phyloP scores from a whole-genome alignment of 495 filamentous ascomycete species.

The Hypoxylon rickii region DNA sequence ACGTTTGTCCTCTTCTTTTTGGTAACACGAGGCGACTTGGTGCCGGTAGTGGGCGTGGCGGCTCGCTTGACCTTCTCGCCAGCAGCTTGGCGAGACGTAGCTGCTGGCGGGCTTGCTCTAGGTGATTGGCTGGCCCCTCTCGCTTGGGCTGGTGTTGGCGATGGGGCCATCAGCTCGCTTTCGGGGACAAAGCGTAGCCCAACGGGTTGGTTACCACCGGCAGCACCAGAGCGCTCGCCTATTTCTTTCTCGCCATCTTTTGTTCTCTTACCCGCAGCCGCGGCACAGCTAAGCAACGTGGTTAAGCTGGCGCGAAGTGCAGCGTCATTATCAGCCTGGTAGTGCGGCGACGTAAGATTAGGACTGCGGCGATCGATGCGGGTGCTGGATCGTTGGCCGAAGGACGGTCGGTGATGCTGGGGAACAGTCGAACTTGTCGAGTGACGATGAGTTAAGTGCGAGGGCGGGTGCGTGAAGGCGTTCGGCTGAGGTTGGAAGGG shows the following conservation, averaged over 20 bases:
- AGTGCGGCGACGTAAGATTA: slow-evolving; percentile 72
- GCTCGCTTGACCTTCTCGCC: slow-evolving; percentile 59
- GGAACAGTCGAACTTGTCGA: slow-evolving; percentile 51
- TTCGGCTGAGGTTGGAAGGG: slow-evolving; percentile 85
- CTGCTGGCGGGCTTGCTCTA: slow-evolving; percentile 5
- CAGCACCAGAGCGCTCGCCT: slow-evolving; percentile 28
- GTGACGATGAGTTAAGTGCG: slow-evolving; percentile 56
- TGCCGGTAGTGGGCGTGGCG: slow-evolving; percentile 39
- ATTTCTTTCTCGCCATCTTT: slow-evolving; percentile 56
- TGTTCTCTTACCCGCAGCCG: slow-evolving; percentile 79
- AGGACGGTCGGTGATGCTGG: slow-evolving; percentile 48
- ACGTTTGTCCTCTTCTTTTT: slow-evolving; percentile 60
- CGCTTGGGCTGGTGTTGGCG: slow-evolving; percentile 35
- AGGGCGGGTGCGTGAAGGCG: slow-evolving; percentile 84
- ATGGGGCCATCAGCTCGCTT: slow-evolving; percentile 63
- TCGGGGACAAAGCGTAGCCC: slow-evolving; percentile 73
- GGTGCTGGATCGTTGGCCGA: slow-evolving; percentile 45
- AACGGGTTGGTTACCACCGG: slow-evolving; percentile 54
- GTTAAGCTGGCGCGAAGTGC: slow-evolving; percentile 90
- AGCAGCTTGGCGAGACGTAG: slow-evolving; percentile 29
- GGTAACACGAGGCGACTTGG: slow-evolving; percentile 44
- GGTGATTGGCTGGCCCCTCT: slow-evolving; percentile 33
- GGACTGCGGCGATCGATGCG: slow-evolving; percentile 54
- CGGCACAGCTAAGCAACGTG: slow-evolving; percentile 91
- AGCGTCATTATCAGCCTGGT: slow-evolving; percentile 88